Evolutionary conservation across 2,329 filamentous ascomycete genomes (phyloP).

Genomic region (Zasmidium cellare): DNA sequence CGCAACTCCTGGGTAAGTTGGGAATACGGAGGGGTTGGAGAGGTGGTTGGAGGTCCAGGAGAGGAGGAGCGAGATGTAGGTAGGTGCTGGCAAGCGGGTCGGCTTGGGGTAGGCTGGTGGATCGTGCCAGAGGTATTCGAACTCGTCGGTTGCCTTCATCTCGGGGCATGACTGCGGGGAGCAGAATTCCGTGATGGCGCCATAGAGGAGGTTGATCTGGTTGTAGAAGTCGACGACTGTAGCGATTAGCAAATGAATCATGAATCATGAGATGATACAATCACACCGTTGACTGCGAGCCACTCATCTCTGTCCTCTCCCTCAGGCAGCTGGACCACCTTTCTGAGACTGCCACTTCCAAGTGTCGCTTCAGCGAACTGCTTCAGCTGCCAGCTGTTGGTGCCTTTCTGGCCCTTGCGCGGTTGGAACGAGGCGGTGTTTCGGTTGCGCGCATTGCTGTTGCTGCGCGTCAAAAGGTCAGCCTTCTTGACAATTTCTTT

Average conservation of each 20-base stretch:
- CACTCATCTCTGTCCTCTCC: constrained; percentile 98
- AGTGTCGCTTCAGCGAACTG: constrained; percentile 98
- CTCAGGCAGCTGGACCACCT: constrained; percentile 94
- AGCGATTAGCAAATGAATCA: constrained; percentile 3
- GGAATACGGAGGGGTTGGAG: constrained; percentile 92
- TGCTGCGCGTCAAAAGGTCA: constrained; percentile 41
- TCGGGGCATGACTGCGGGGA: constrained; percentile 95
- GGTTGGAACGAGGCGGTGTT: constrained; percentile 90
- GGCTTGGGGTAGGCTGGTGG: constrained; percentile 89
- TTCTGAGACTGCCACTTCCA: constrained; percentile 88
- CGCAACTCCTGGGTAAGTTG: constrained; percentile 70
- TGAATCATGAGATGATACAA: background rate
- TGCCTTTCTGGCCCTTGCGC: constrained; percentile 79
- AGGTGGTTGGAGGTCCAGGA: constrained; percentile 93
- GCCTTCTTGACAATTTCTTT: constrained; percentile 29
- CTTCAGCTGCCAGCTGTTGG: constrained; percentile 87
- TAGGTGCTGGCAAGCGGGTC: constrained; percentile 95
- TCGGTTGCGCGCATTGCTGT: constrained; percentile 55
- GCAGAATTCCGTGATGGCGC: constrained; percentile 98
- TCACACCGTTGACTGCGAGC: constrained; percentile 93
- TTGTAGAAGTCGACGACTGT: constrained; percentile 99
- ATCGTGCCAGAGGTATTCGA: constrained; percentile 99
- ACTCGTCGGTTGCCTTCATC: constrained; percentile 99
- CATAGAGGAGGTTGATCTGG: constrained; percentile 98
- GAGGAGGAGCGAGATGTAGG: constrained; percentile 98